Base-by-base conservation (phyloP, 2,329 filamentous ascomycete species). In the Diaporthe sp. region DNA sequence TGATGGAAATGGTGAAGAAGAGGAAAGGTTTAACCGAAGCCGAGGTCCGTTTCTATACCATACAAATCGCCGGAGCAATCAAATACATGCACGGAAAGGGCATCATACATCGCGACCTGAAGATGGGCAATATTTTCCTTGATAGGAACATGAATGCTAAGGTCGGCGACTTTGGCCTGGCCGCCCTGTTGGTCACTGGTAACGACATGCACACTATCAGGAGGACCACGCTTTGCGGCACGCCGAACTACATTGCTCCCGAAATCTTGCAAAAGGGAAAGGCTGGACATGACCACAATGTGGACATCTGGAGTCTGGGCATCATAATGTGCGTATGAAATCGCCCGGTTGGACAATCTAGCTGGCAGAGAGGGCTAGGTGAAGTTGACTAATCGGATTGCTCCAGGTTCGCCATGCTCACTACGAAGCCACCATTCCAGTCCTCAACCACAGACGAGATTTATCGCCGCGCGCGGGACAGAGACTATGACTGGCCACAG, bases 1-100 rank as follows among this genome's bases (percentile, higher is more conserved):
- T 99, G 25, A 98, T 98, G 92, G 97, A 98, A 82, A 98, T 98
- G 93, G 95, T 98, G 78, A 97, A 97, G 86, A 94, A 94, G 81
- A 91, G 97, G 80, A 97, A 94, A 83, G 95, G 94, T 73, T 88
- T 99, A 75, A 98, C 95, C 22, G 94, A 98, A 83, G 95, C 97
- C 0, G 97, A 99, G 85, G 95, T 98, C 67, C 92, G 97, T 78
- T 95, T 96, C 80, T 98, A 98, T 83, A 94, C 97, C 77, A 92
- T 99, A 55, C 97, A 99, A 84, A 95, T 98, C 76, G 95, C 96
- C 79, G 97, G 97, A 49, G 97, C 97, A 51, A 96, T 99, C 85
- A 98, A 98, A 85, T 99, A 99, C 83, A 94, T 99, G 88, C 97
- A 99, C 84, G 92, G 92, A 81, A 94, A 97, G 82, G 97, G 96